Evolutionary conservation across 441 rosid species (phyloP), one percentile per base, ranked within the genome.

Genomic region (Adansonia rubrostipa): DNA sequence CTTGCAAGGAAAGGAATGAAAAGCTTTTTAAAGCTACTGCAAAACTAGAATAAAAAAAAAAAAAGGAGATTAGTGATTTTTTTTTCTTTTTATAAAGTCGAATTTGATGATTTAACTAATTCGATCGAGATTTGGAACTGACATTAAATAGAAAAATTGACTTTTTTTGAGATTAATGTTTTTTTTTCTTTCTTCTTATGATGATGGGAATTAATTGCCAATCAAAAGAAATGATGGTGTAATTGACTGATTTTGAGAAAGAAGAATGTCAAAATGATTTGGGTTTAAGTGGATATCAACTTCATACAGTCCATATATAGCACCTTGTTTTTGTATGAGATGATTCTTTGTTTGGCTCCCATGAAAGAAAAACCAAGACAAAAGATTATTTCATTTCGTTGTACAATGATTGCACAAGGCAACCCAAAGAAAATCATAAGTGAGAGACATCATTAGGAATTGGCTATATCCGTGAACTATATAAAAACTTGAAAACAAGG

Each of bases 1-100:
- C 92, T 86, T 87, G 80, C 11, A 89, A 86, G 88, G 48, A 58
- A 87, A 85, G 92, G 42, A 73, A 72, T 79, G 51, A 47, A 47
- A 3, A 45, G n/a, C 56, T 33, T 45, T 19, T 48, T 70, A 1
- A 33, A 6, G 17, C 7, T 28, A 5, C 17, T 13, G 14, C 36
- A 2, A 14, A 3, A 33, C 3, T 33, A 33, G 36, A 33, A 33
- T n/a, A 42, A 19, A 62, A 42, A 28, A 17, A 24, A 61, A 57
- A 14, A 14, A 19, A 24, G 28, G 13, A 36, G 75, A 71, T 54
- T 3, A 71, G 28, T 33, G 9, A 36, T 33, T 3, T 33, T 33
- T 33, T 33, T 33, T 33, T 8, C 48, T 17, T 33, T 71, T 17
- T 54, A 72, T 17, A 56, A 72, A 62, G 66, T 62, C 9, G 24